Base-by-base conservation (phyloP, 169 alveolate species). In the Eimeria necatrix region DNA sequence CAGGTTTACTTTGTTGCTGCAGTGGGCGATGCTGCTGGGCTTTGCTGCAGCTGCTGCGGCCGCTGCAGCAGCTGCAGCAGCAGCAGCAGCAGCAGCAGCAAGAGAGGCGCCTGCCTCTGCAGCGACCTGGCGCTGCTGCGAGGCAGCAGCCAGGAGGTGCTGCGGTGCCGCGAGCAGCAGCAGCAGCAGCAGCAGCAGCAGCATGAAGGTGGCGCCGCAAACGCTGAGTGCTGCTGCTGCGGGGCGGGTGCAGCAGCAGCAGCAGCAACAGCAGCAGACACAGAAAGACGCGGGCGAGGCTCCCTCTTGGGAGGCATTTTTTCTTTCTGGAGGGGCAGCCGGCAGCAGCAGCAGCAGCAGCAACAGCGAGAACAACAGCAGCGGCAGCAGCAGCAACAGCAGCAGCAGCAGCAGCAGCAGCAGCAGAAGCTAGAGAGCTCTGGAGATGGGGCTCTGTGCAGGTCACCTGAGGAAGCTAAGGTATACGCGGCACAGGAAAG, bases 21-120 rank as follows among this genome's bases (percentile, higher is more conserved):
- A 12, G 16, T 71, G 4, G 83, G 9, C 9, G 41, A 71, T 32
- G 83, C 83, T 32, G 83, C 83, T 71, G 51, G 51, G 4, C 46
- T 32, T 16, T 14, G 9, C 20, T 71, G 46, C 53, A n/a, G 83
- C 51, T 71, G 83, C 83, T 32, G 53, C 83, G 6, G 83, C 83
- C 6, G 51, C 51, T n/a, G 83, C 83, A 56, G 64, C 64, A 14
- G 64, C 73, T 61, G n/a, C 73, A 10, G 73, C 73, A 10, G n/a
- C 73, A 61, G 73, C 73, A 10, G 73, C 73, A 61, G 73, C 73
- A 14, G 73, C 12, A 3, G n/a, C 73, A 14, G 73, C 73, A 61
- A 61, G n/a, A 61, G n/a, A 14, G 83, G 83, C 5, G 41, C 14
- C 83, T 71, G 83, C 51, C 10, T 8, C 46, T 71, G 83, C 83